Base-by-base conservation (phyloP, 2,329 filamentous ascomycete species). In the Botryotinia calthae region DNA sequence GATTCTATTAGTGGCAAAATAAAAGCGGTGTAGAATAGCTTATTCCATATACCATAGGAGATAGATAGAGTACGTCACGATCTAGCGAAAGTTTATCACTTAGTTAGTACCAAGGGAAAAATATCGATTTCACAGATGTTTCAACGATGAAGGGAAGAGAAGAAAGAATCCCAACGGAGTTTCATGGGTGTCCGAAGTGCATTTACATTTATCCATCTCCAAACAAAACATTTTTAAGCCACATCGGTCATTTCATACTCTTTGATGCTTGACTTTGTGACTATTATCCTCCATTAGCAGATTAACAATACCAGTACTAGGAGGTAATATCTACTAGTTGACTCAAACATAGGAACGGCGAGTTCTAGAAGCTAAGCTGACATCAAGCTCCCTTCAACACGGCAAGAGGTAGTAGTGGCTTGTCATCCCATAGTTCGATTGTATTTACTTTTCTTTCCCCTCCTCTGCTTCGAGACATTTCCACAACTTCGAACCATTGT, bases 41-140 rank as follows among this genome's bases (percentile, higher is more conserved):
- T n/a, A n/a, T n/a, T n/a, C n/a, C n/a, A n/a, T n/a, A n/a, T n/a
- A n/a, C n/a, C n/a, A n/a, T n/a, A n/a, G n/a, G n/a, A 54, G 12
- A 56, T 16, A 44, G 42, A 44, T 66, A 18, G 14, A 54, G 46
- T 66, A 66, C 64, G 44, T 40, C 46, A 66, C 51, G 46, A 66
- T 54, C 46, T 25, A 22, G 31, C 25, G 59, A 62, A 56, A 8
- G 6, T 40, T 18, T n/a, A 40, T 42, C 37, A 18, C 34, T 6
- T 14, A 18, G 37, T 6, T 14, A 18, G 37, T n/a, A 28, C 51
- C 51, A 28, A 56, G 51, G 4, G 5, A 46, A 31, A 22, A n/a
- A 51, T 54, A 10, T 54, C 64, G 64, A 66, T 66, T 66, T 66
- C 64, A 66, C 22, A 18, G 8, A n/a, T 46, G 48, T 67, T 67